These are phyloP conservation scores for Papilionanthe hybrid DNA, from an alignment of 116 monocot species.

Conservation along the genomic window DNA sequence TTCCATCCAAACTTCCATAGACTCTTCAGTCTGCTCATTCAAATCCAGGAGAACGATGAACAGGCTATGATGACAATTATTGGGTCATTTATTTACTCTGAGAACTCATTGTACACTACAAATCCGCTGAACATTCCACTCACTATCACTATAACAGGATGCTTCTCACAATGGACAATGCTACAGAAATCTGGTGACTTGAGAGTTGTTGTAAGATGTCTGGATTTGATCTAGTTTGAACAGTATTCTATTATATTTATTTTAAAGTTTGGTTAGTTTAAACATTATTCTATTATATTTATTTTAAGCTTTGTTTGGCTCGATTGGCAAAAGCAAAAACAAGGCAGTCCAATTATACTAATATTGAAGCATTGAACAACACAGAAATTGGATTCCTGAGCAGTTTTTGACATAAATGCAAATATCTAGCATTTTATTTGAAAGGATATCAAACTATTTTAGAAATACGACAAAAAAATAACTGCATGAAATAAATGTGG, in stretches of 20 bases:
- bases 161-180: not conserved
- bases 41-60: not conserved
- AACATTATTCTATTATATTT: not conserved
- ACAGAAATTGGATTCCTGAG: no score
- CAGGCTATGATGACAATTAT: not conserved
- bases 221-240: not conserved
- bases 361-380: no score
- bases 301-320: not conserved
- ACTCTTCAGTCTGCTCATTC: not conserved
- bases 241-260: not conserved
- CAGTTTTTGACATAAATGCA: not conserved
- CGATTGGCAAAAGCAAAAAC: not conserved
- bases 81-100: not conserved
- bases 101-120: not conserved
- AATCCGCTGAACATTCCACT: not conserved
- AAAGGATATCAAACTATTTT: not conserved
- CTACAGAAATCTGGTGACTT: not conserved
- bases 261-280: not conserved
- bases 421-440: not conserved
- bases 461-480: not conserved
- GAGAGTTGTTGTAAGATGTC: not conserved
- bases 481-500: not conserved
- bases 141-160: not conserved
- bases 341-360: not conserved
- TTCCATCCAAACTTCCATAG: not conserved